phyloP scores from a whole-genome alignment of 2,329 filamentous ascomycete species.

The Penicillium expansum region DNA sequence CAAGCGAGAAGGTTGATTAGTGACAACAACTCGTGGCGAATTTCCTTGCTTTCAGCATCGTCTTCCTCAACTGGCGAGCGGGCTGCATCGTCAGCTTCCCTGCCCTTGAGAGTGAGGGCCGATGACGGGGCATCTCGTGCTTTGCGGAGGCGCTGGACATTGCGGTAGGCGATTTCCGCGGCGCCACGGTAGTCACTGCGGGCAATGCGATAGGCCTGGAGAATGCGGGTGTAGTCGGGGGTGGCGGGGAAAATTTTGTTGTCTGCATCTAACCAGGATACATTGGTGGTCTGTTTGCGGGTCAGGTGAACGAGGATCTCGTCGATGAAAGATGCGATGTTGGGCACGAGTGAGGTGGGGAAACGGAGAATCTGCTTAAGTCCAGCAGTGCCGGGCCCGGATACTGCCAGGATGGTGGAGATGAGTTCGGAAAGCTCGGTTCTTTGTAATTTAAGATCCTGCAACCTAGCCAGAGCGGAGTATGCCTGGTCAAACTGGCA shows the following conservation, averaged over 20 bases:
- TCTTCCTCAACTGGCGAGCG: constrained; percentile 36
- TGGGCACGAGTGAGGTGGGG: constrained; percentile 63
- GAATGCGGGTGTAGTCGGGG: constrained; percentile 78
- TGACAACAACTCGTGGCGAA: constrained; percentile 72
- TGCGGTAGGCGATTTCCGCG: constrained; percentile 56
- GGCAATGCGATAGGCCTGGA: constrained; percentile 86
- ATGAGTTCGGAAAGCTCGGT: constrained; percentile 68
- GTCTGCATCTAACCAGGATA: constrained; percentile 39
- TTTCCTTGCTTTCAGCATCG: constrained; percentile 52
- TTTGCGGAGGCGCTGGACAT: constrained; percentile 51
- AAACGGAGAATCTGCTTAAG: constrained; percentile 66
- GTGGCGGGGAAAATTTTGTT: constrained; percentile 35
- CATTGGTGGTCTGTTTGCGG: constrained; percentile 64
- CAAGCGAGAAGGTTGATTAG: constrained; percentile 91
- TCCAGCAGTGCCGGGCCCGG: constrained; percentile 39
- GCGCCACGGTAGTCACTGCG: constrained; percentile 82
- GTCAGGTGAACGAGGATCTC: constrained; percentile 71
- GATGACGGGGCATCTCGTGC: constrained; percentile 34
- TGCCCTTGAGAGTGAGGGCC: constrained; percentile 38
- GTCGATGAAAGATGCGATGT: constrained; percentile 75
- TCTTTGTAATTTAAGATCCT: constrained; percentile 67
- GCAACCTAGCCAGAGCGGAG: constrained; percentile 70
- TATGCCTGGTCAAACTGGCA: constrained; percentile 82
- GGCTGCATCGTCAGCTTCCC: constrained; percentile 30
- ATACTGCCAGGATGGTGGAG: constrained; percentile 43